Evolutionary conservation across 805 yeast genomes (phyloP).

Genomic region (Myxozyma neglecta): DNA sequence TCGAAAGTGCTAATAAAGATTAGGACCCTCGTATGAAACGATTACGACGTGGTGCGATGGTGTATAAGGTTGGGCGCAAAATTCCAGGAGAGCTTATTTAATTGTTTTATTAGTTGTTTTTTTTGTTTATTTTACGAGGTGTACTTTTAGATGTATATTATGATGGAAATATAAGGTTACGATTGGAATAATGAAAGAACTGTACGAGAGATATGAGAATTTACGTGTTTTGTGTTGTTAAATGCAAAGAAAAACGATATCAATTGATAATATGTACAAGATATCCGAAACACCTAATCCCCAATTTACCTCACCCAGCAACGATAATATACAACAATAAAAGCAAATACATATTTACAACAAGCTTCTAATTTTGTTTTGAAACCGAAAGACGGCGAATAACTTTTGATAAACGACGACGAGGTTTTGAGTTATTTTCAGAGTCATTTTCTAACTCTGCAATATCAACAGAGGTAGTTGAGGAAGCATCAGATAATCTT

Average conservation of each 20-base stretch:
- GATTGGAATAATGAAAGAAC: too few relatives aligned
- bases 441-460: not conserved
- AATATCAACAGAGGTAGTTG: not conserved
- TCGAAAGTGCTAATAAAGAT: not conserved
- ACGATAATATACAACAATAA: not conserved
- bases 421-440: not conserved
- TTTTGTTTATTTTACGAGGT: not conserved
- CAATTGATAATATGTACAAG: not conserved
- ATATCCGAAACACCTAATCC: not conserved
- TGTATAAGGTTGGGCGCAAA: slow-evolving; percentile 27
- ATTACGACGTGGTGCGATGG: slow-evolving; percentile 20
- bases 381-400: not conserved
- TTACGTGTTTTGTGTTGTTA: not conserved
- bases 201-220: not conserved
- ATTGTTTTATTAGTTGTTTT: not conserved
- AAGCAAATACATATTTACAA: not conserved
- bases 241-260: not conserved
- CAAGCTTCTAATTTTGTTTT: not conserved
- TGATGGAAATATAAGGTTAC: not conserved
- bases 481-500: not conserved
- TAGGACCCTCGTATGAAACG: slow-evolving; percentile 22
- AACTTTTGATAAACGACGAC: not conserved
- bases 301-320: not conserved
- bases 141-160: not conserved
- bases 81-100: slow-evolving; percentile 11